Evolutionary conservation across 306 rosid species (phyloP).

Genomic region (Crataegus laevigata): DNA sequence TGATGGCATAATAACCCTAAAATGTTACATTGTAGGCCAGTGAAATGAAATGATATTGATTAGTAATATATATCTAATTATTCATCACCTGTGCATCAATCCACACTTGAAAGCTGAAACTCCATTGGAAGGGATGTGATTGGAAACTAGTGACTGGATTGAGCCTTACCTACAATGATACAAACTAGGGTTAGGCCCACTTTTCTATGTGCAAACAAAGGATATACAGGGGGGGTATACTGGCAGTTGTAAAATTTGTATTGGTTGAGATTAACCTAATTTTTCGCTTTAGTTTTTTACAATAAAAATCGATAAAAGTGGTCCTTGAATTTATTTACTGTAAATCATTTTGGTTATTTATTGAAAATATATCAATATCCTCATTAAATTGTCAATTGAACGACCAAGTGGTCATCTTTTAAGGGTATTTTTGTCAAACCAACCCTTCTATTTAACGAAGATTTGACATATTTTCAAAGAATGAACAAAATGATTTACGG

Average conservation of each 20-base stretch:
- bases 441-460: no score
- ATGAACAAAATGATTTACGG: no score
- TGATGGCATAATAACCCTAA: not conserved
- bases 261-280: no score
- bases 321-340: no score
- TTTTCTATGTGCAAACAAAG: not conserved
- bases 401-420: no score
- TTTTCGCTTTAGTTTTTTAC: no score
- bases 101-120: not conserved
- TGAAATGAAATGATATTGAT: constrained; percentile 3
- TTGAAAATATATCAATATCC: no score
- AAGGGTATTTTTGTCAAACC: no score
- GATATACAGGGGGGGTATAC: not conserved
- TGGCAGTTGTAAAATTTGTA: not conserved
- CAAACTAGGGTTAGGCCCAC: not conserved
- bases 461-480: no score
- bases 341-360: no score
- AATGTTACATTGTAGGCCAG: not conserved
- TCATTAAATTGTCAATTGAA: no score
- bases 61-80: not conserved
- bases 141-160: not conserved
- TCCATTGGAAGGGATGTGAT: not conserved
- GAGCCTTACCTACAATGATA: not conserved
- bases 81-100: not conserved
- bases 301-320: no score